These are phyloP conservation scores for Musa beccarii DNA, from an alignment of 176 grass and related monocot species.

Conservation along the genomic window DNA sequence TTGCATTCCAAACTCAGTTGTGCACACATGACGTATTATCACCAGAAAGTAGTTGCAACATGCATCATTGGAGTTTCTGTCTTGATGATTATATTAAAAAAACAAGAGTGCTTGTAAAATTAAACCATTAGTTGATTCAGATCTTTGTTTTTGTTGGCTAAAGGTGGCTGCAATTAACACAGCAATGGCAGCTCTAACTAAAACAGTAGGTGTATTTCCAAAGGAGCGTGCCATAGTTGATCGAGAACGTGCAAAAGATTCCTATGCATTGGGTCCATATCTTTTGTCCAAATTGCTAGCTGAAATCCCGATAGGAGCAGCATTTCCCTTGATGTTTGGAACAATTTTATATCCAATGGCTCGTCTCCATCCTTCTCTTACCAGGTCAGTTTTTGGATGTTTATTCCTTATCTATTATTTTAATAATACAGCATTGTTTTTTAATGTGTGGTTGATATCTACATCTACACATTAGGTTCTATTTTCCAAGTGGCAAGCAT, in stretches of 20 bases:
- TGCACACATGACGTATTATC: too few relatives aligned
- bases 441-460: not conserved
- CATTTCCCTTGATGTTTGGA: constrained; percentile 89
- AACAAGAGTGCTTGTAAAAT: not conserved
- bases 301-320: constrained; percentile 75
- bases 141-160: constrained; percentile 12
- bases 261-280: constrained; percentile 73
- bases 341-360: constrained; percentile 96
- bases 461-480: not conserved
- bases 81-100: too few relatives aligned
- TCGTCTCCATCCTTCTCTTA: constrained; percentile 71
- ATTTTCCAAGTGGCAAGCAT: too few relatives aligned
- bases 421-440: not conserved
- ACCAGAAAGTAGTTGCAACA: too few relatives aligned
- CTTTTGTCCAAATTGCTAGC: constrained; percentile 91
- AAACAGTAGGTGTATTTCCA: constrained; percentile 88
- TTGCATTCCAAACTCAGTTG: not conserved
- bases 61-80: too few relatives aligned
- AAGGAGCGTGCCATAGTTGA: constrained; percentile 94
- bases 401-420: not conserved
- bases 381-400: constrained; percentile 41
- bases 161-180: constrained; percentile 97
- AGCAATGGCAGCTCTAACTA: constrained; percentile 95
- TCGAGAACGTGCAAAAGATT: constrained; percentile 82
- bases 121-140: not conserved